Evolutionary conservation across 768 basidiomycete genomes (phyloP), one percentile per base, ranked within the genome.

Genomic region (Chalciporus pseudorubinellus): DNA sequence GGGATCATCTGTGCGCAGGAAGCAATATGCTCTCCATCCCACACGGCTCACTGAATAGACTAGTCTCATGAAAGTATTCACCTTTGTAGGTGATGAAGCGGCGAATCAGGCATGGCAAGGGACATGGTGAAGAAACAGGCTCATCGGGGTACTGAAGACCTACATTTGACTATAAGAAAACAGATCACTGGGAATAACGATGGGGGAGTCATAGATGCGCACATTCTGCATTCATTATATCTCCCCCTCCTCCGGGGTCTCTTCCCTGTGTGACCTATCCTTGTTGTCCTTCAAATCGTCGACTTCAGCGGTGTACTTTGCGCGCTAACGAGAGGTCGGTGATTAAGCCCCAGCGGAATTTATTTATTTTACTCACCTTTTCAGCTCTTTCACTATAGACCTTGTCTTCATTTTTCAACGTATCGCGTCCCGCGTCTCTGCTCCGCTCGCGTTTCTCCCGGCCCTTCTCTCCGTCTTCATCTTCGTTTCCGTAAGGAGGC

Each of bases 161-260:
- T 31, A 36, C 34, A 8, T 36, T 6, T 16, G 34, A 48, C 38
- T 16, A 40, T 21, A 29, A 33, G 24, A 36, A 36, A 36, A n/a
- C 31, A 31, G 7, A 20, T 40, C 39, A 31, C 21, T 36, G 19
- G 26, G n/a, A n/a, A 20, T 20, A 19, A 39, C 20, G 22, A 11
- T 16, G 18, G 22, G 33, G 9, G 34, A 28, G 18, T 42, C 24
- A 39, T 49, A 29, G 18, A 41, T 48, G 52, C 52, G 51, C 53
- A 60, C 57, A 12, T 48, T 41, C 33, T 43, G 40, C 33, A 34
- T 41, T 26, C 43, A 55, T 77, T 60, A 92, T 60, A 93, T 93
- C 66, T 92, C 90, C 21, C 90, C 90, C 66, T 93, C 90, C 72
- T 93, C 91, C 3, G 90, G 91, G 39, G 84, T 89, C 64, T 92